Conservation (phyloP, 441 rosid species). For the Populus trichocarpa region DNA sequence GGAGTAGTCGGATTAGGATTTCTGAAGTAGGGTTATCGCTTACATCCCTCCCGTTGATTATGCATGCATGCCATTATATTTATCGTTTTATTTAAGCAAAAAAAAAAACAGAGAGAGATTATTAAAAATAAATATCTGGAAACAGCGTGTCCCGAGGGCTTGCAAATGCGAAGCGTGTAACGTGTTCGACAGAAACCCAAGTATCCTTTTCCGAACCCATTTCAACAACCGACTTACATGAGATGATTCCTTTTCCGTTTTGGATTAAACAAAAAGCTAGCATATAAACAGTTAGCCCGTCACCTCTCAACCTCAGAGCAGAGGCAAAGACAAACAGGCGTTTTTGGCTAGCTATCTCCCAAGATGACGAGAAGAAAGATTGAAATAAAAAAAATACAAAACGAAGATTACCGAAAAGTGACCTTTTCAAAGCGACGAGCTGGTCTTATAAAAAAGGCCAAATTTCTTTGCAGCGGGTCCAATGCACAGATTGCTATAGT, state of each 20-base stretch:
- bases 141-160: neutral
- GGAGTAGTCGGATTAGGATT: neutral
- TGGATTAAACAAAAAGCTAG: neutral
- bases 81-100: too few relatives aligned
- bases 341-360: neutral
- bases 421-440: neutral
- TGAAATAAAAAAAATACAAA: neutral
- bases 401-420: neutral
- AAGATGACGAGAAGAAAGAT: neutral
- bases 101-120: too few relatives aligned
- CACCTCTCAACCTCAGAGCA: neutral
- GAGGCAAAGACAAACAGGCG: neutral
- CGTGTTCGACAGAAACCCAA: neutral
- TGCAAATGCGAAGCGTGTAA: neutral
- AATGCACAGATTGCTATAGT: neutral
- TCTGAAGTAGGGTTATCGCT: neutral
- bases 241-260: neutral
- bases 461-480: neutral
- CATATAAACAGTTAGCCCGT: neutral
- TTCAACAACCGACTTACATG: neutral
- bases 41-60: too few relatives aligned
- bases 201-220: neutral
- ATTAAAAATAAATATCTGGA: neutral
- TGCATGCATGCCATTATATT: neutral
- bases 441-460: neutral